Evolutionary conservation across 148 eudicot genomes (phyloP), one percentile per base, ranked within the genome.

Genomic region (Vaccinium corymbosum): DNA sequence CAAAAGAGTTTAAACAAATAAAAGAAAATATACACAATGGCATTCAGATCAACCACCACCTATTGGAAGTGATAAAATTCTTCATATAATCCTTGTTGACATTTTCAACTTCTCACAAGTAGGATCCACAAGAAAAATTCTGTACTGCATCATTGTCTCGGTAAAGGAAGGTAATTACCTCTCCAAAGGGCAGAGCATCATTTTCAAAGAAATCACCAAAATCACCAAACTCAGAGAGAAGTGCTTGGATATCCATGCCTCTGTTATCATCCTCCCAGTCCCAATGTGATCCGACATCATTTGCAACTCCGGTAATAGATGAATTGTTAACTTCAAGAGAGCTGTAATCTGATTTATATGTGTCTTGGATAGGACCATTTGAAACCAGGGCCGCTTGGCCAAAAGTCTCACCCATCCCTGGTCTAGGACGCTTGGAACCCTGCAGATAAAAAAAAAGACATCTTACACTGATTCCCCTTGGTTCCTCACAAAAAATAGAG

Each of bases 161-260:
- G 22, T 61, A 16, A 80, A 75, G 49, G 56, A 77, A 20, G 25
- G 66, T 66, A 11, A 83, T 83, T 94, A 97, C 99, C 97, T 97
- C 98, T 62, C 99, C 99, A 89, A 97, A 92, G 27, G 98, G 94
- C 86, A 97, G 87, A 81, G 87, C 90, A 82, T 97, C 99, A 88
- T 82, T 92, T 89, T 91, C 92, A 84, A 97, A 97, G 84, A 97
- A 93, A 87, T 97, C 99, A 64, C 99, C 99, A 83, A 97, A 97
- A 82, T 94, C 98, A 42, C 99, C 99, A 85, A 97, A 97, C 87
- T 97, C 99, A 51, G 98, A 90, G 38, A 97, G 91, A 83, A 97
- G 94, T 80, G 99, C 92, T 89, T 97, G 92, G 84, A 97, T 97
- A 90, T 96, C 98, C 93, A 93, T 90, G 82, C 91, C 99, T 83